phyloP scores from a whole-genome alignment of 371 early-diverging fungal genomes.

The Mortierella sp. region DNA sequence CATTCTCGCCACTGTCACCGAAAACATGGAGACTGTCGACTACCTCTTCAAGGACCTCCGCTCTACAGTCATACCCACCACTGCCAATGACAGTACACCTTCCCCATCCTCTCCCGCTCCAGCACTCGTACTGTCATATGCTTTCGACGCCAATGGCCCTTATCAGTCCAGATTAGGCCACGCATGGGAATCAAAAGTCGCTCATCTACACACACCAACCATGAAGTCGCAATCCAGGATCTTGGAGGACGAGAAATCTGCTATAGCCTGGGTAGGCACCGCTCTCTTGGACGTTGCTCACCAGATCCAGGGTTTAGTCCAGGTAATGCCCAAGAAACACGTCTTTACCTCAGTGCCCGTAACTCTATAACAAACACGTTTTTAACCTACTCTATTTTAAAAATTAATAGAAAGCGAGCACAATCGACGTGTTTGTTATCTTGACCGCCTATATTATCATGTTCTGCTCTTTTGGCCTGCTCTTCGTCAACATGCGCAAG shows the following conservation, averaged over 20 bases:
- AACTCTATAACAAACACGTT: not conserved
- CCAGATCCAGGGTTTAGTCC: constrained; percentile 69
- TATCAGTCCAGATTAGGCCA: constrained; percentile 60
- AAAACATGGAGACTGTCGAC: constrained; percentile 55
- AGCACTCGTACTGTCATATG: constrained; percentile 65
- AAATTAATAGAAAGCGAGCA: constrained; percentile 71
- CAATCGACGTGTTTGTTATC: constrained; percentile 85
- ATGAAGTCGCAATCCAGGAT: constrained; percentile 51
- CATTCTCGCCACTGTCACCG: constrained; percentile 54
- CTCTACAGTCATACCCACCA: constrained; percentile 18
- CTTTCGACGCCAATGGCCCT: constrained; percentile 68
- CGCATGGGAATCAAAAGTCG: constrained; percentile 65
- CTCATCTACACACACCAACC: constrained; percentile 50
- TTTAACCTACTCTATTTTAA: not conserved
- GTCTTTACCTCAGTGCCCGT: not conserved
- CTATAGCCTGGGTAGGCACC: constrained; percentile 54
- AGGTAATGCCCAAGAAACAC: constrained; percentile 55
- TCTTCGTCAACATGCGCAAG: constrained; percentile 89
- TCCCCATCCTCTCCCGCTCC: constrained; percentile 20
- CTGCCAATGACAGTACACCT: constrained; percentile 9
- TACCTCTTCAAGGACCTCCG: constrained; percentile 59
- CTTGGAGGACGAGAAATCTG: constrained; percentile 53
- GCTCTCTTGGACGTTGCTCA: constrained; percentile 62
- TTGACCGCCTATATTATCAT: constrained; percentile 89
- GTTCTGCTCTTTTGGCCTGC: constrained; percentile 82